Evolutionary conservation across 306 rosid genomes (phyloP).

Genomic region (Vachellia pachyceras): DNA sequence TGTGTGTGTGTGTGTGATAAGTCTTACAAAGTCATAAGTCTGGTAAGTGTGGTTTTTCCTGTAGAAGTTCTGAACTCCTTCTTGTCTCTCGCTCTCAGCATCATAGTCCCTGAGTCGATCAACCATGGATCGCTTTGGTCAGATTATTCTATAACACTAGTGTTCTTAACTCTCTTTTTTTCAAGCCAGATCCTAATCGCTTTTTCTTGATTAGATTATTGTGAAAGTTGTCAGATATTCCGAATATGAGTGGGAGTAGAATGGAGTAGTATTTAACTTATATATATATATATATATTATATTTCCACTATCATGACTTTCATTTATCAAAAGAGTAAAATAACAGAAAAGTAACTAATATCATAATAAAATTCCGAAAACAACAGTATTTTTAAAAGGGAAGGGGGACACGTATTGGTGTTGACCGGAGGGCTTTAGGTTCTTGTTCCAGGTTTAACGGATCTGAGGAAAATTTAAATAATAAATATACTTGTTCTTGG

Average conservation of each 20-base stretch:
- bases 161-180: neutral
- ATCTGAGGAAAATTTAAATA: neutral
- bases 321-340: too few species aligned
- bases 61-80: slow-evolving; percentile 46
- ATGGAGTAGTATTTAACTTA: too few species aligned
- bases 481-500: neutral
- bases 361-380: too few species aligned
- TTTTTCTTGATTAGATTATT: too few species aligned
- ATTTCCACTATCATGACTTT: too few species aligned
- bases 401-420: neutral
- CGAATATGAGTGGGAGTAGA: too few species aligned
- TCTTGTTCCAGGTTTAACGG: neutral
- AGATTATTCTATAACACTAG: neutral
- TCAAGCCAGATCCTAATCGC: too few species aligned
- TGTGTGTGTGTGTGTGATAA: neutral
- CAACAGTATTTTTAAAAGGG: too few species aligned
- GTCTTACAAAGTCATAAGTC: slow-evolving; percentile 50
- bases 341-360: too few species aligned
- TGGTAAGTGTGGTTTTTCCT: slow-evolving; percentile 50
- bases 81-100: slow-evolving; percentile 44
- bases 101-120: slow-evolving; percentile 41
- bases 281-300: too few species aligned
- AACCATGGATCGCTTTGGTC: neutral
- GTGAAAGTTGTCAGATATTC: too few species aligned
- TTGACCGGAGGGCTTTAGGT: neutral